Conservation (phyloP, 2,329 filamentous ascomycete species). For the Stachybotrys chlorohalonatus region DNA sequence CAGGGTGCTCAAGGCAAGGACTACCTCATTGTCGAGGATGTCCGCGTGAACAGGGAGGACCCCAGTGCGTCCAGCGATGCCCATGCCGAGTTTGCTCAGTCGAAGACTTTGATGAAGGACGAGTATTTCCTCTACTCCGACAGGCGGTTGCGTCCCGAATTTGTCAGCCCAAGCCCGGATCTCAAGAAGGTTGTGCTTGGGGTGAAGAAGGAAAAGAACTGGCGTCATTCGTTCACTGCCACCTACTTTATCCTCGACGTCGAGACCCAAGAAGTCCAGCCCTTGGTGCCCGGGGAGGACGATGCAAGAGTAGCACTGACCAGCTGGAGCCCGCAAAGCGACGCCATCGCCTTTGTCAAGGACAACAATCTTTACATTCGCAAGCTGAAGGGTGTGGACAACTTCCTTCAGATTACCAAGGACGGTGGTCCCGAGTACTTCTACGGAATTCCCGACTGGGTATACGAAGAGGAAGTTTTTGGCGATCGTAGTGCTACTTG, state of each 20-base stretch:
- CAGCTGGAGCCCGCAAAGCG: constrained; percentile 78
- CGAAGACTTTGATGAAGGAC: constrained; percentile 68
- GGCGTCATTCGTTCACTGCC: constrained; percentile 82
- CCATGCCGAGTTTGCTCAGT: constrained; percentile 28
- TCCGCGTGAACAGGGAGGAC: constrained; percentile 40
- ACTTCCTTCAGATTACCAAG: constrained; percentile 64
- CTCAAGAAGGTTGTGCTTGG: constrained; percentile 80
- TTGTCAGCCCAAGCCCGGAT: constrained; percentile 70
- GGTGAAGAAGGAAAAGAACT: constrained; percentile 65
- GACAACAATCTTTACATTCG: constrained; percentile 87
- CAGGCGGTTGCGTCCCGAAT: constrained; percentile 43
- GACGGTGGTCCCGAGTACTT: constrained; percentile 87
- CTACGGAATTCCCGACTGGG: constrained; percentile 96
- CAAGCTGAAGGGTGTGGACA: constrained; percentile 40
- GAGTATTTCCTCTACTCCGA: constrained; percentile 51
- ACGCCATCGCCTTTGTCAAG: constrained; percentile 81
- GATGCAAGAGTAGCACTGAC: constrained; percentile 70
- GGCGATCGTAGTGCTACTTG: constrained; percentile 74
- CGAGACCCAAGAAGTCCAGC: constrained; percentile 63
- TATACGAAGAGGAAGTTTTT: constrained; percentile 68
- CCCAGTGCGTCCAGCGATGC: constrained; percentile 22
- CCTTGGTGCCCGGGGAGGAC: constrained; percentile 62
- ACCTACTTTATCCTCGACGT: constrained; percentile 92
- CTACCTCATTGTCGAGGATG: constrained; percentile 81
- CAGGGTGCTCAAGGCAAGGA: constrained; percentile 53